Evolutionary conservation across 1,139 yeast genomes (phyloP).

Genomic region (Nakaseomyces kungkrabaensis): DNA sequence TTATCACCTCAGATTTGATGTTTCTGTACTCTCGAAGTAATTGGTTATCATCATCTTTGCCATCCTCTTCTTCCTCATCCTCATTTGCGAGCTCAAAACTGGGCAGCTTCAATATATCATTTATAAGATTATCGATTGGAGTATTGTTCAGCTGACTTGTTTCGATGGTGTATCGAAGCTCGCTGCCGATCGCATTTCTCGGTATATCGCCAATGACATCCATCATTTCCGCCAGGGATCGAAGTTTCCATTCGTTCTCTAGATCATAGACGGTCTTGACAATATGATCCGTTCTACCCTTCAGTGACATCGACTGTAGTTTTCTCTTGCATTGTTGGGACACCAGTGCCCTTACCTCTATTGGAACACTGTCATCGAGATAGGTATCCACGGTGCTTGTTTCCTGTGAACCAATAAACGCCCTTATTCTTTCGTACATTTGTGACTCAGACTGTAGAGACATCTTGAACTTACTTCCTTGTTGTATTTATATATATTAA

Average conservation of each 20-base stretch:
- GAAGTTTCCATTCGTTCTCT: slow-evolving; percentile 12
- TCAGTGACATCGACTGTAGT: not conserved
- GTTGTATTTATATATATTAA: too few species aligned
- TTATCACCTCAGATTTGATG: slow-evolving; percentile 12
- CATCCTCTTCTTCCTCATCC: slow-evolving; percentile 8
- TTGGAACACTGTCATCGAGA: not conserved
- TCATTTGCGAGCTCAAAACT: slow-evolving; percentile 8
- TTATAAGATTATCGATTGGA: slow-evolving; percentile 13
- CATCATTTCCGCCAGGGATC: slow-evolving; percentile 12
- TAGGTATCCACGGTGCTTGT: not conserved
- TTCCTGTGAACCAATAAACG: not conserved
- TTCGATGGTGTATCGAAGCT: slow-evolving; percentile 8
- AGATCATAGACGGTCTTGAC: slow-evolving; percentile 8
- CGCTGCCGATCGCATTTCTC: slow-evolving; percentile 13
- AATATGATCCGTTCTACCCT: not conserved
- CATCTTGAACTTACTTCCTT: not conserved
- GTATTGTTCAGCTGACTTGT: slow-evolving; percentile 6
- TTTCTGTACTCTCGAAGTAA: slow-evolving; percentile 17
- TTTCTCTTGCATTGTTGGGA: not conserved
- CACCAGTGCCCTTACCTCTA: not conserved
- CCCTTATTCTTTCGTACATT: not conserved
- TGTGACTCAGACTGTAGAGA: not conserved
- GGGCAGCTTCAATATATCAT: slow-evolving; percentile 19
- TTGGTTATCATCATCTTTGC: slow-evolving; percentile 5
- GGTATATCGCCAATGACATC: slow-evolving; percentile 20